Evolutionary conservation across 805 yeast genomes (phyloP).

Genomic region (Schwanniomyces sp.): DNA sequence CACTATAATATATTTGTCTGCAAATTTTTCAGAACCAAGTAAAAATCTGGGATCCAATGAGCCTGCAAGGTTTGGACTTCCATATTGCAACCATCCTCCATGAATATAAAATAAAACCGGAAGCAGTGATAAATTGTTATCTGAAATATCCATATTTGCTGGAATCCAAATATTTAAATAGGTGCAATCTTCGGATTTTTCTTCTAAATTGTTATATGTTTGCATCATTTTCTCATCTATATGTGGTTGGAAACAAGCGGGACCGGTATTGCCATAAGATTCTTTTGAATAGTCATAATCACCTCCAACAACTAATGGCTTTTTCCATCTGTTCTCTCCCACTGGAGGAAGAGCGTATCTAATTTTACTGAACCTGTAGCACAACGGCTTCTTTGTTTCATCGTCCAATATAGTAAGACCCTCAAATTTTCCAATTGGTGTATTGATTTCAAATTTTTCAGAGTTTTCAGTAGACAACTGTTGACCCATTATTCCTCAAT

Average conservation of each 20-base stretch:
- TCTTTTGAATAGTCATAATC: conserved; percentile 1
- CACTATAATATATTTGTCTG: conserved; percentile 1
- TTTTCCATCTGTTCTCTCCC: background rate
- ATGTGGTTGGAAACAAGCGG: conserved; percentile 2
- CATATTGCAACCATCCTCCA: conserved; percentile 5
- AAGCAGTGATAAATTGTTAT: background rate
- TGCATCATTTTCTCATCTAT: background rate
- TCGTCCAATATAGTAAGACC: conserved; percentile 1
- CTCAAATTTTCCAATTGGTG: conserved; percentile 2
- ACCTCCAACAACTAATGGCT: background rate
- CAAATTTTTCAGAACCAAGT: background rate
- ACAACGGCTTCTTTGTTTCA: background rate
- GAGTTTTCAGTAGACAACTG: conserved; percentile 1
- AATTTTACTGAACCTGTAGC: conserved; percentile 2
- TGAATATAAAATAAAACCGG: conserved; percentile 3
- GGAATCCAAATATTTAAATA: conserved; percentile 5
- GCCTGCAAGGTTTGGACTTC: background rate
- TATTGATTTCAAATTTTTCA: background rate
- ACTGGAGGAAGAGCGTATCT: background rate
- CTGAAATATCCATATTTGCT: background rate
- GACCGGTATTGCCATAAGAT: background rate
- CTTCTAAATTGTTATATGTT: background rate
- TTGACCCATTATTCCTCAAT: background rate
- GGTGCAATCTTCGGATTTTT: conserved; percentile 1
- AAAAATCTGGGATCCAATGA: conserved; percentile 2